phyloP scores from a whole-genome alignment of 202 grass and related monocot genomes.

The Bolboschoenoplectus hybrid region DNA sequence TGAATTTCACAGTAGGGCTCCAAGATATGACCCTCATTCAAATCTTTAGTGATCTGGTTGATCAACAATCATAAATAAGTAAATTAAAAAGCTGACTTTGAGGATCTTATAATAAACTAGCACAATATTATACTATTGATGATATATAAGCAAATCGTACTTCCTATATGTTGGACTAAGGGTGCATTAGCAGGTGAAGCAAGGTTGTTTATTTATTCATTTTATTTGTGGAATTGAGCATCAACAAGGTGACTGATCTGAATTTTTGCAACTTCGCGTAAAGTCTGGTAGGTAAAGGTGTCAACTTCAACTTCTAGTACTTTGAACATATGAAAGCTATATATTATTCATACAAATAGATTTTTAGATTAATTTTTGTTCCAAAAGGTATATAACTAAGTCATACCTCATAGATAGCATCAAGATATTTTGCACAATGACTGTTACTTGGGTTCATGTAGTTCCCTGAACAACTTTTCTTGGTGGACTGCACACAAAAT shows the following conservation, averaged over 20 bases:
- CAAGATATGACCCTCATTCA: slow-evolving; percentile 51
- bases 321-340: not conserved
- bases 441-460: slow-evolving; percentile 41
- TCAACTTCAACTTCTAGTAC: not conserved
- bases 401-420: slow-evolving; percentile 53
- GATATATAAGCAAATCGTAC: not conserved
- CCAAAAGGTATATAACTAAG: not conserved
- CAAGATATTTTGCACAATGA: slow-evolving; percentile 44
- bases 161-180: not conserved
- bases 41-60: slow-evolving; percentile 30
- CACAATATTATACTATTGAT: not conserved
- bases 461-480: slow-evolving; percentile 45
- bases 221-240: no score
- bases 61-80: not conserved
- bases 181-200: no score
- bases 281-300: no score
- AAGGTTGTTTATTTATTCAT: no score
- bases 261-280: not conserved
- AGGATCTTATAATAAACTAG: not conserved
- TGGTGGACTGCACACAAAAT: slow-evolving; percentile 43
- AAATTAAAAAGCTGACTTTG: not conserved
- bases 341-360: not conserved
- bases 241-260: no score
- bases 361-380: not conserved
- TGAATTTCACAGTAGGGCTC: slow-evolving; percentile 52